Percentiles rank a stretch among this genome's conserved stretches.
phyloP scores from a whole-genome alignment of 2,329 filamentous ascomycete species.

The Claviceps monticola region DNA sequence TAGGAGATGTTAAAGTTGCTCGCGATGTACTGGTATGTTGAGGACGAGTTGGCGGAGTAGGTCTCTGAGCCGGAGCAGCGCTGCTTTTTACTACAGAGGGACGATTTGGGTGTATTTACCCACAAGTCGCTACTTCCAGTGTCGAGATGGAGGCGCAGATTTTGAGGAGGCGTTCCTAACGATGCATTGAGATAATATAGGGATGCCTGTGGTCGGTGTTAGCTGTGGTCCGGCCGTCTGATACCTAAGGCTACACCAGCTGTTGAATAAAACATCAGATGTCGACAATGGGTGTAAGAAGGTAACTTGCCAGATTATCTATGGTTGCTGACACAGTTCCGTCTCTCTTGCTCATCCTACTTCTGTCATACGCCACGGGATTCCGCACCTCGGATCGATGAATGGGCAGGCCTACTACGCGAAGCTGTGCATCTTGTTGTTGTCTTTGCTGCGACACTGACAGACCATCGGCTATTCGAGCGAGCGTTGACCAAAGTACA shows the following conservation, averaged over 20 bases:
- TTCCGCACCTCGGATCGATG: slow-evolving; percentile 23
- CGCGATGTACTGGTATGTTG: slow-evolving; percentile 60
- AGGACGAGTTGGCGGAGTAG: slow-evolving; percentile 58
- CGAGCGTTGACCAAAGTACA: slow-evolving; percentile 5
- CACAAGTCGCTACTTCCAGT: slow-evolving; percentile 58
- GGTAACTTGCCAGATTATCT: slow-evolving; percentile 38
- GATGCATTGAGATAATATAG: slow-evolving; percentile 51
- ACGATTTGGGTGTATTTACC: slow-evolving; percentile 52
- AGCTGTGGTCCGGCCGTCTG: background rate
- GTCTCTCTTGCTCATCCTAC: slow-evolving; percentile 22
- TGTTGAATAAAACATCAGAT: too few species aligned
- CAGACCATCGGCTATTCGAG: slow-evolving; percentile 9
- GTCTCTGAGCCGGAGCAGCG: slow-evolving; percentile 50
- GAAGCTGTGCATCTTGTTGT: slow-evolving; percentile 19
- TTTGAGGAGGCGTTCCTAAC: slow-evolving; percentile 47
- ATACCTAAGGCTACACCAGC: too few species aligned
- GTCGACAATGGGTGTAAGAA: background rate
- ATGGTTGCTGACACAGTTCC: slow-evolving; percentile 30
- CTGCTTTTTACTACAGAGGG: slow-evolving; percentile 37
- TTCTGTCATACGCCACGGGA: slow-evolving; percentile 29
- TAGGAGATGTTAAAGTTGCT: slow-evolving; percentile 80
- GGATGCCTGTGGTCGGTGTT: slow-evolving; percentile 28
- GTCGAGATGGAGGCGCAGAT: slow-evolving; percentile 46
- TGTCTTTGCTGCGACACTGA: slow-evolving; percentile 12
- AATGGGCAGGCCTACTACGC: slow-evolving; percentile 32